Base-by-base conservation (phyloP, 75 land plant genomes). In the Selaginella tamariscina region DNA sequence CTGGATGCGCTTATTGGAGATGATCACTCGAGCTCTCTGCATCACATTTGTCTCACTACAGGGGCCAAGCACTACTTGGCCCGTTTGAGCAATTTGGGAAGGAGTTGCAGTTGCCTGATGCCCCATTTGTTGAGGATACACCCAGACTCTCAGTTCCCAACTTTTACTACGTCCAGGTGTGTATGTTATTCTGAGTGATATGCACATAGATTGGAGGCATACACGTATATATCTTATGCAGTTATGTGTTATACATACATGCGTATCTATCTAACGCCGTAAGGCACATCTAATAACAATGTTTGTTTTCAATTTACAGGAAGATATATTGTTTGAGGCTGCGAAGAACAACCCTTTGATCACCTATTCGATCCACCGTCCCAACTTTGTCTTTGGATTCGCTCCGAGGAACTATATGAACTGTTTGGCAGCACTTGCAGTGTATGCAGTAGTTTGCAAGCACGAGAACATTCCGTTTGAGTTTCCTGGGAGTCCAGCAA, bases 21-120 rank as follows among this genome's bases (percentile, higher is more conserved):
- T n/a, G 75, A 85, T n/a, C 75, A 81, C 29, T 80, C 85, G 1
- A 74, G 74, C 0, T 69, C 71, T 32, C 78, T 90, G 27, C 77
- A 72, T 31, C 96, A 90, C 66, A 60, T 90, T 29, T 75, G 75
- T 66, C 72, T 87, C 33, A 88, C 85, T 39, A 90, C 96, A 1
- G 91, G 96, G 0, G 64, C 64, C 28, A 82, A 88, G 28, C 96
- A 91, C 54, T 91, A 88, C 70, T 81, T 0, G 92, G 96, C 1
- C 73, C 92, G n/a, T n/a, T n/a, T n/a, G n/a, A n/a, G n/a, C n/a
- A n/a, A n/a, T n/a, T n/a, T n/a, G n/a, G n/a, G n/a, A n/a, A n/a
- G n/a, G n/a, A n/a, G 1, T 26, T 77, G 62, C 18, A 60, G n/a
- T 65, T 75, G 27, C 82, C 73, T 55, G 96, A 88, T 13, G 66